A percentile compares a stretch with the other conserved stretches of the same genome.
These are phyloP conservation scores for Hexamita inflata DNA, from an alignment of 208 protist species.

Conservation along the genomic window DNA sequence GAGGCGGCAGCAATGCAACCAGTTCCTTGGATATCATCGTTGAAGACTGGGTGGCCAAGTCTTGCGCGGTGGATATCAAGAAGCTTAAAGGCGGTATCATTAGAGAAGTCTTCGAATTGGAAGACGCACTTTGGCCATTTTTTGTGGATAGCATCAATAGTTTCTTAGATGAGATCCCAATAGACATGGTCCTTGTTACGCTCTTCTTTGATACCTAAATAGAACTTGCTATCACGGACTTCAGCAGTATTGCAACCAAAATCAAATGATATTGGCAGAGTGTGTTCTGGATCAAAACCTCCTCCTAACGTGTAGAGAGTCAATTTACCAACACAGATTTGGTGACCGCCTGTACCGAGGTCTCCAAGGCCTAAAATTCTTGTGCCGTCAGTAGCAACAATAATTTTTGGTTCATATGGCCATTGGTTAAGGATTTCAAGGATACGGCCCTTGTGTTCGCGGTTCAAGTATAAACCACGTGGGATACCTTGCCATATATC, in stretches of 20 bases:
- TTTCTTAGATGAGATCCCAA: constrained; percentile 44
- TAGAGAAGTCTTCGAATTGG: constrained; percentile 59
- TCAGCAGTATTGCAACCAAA: constrained; percentile 39
- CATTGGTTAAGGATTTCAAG: constrained; percentile 35
- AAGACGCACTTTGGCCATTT: constrained; percentile 45
- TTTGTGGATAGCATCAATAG: constrained; percentile 36
- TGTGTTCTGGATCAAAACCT: constrained; percentile 39
- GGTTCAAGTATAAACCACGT: constrained; percentile 28
- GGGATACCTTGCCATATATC: not conserved
- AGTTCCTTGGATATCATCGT: constrained; percentile 55
- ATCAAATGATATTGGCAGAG: constrained; percentile 47
- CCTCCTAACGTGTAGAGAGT: constrained; percentile 45
- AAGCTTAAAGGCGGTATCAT: constrained; percentile 48
- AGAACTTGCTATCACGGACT: constrained; percentile 31
- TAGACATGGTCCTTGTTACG: constrained; percentile 9
- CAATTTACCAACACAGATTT: constrained; percentile 50
- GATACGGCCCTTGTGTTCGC: not conserved
- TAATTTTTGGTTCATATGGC: constrained; percentile 11
- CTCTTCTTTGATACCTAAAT: constrained; percentile 29
- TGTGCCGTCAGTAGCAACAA: constrained; percentile 54
- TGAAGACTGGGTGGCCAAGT: constrained; percentile 47
- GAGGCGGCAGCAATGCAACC: constrained; percentile 34
- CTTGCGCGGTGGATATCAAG: constrained; percentile 39
- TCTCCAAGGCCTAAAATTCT: constrained; percentile 58
- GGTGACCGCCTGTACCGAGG: constrained; percentile 52